Evolutionary conservation across 1,139 yeast species (phyloP).

Genomic region (Pichia sp.): DNA sequence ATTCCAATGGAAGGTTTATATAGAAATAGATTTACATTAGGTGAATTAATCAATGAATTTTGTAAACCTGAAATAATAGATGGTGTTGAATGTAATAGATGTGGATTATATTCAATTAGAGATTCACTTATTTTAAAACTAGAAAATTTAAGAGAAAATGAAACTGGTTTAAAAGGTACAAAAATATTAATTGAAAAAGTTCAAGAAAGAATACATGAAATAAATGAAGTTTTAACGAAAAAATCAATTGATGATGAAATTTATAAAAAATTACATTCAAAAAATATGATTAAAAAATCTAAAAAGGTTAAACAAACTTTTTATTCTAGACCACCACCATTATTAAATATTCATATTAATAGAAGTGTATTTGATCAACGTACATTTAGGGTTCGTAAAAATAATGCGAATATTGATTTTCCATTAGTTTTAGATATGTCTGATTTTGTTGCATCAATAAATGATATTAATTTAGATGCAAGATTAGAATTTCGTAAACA

Average conservation of each 20-base stretch:
- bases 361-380: constrained; percentile 87
- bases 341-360: constrained; percentile 79
- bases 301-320: constrained; percentile 78
- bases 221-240: constrained; percentile 51
- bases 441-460: constrained; percentile 63
- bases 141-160: constrained; percentile 26
- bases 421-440: constrained; percentile 62
- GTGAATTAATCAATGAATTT: constrained; percentile 64
- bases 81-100: constrained; percentile 89
- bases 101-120: constrained; percentile 64
- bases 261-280: constrained; percentile 66
- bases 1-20: constrained; percentile 40
- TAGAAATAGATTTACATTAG: constrained; percentile 40
- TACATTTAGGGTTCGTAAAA: constrained; percentile 78
- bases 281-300: constrained; percentile 67
- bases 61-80: constrained; percentile 77
- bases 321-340: constrained; percentile 78
- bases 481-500: constrained; percentile 65
- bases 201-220: constrained; percentile 44
- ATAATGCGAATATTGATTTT: constrained; percentile 74
- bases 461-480: constrained; percentile 74
- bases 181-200: constrained; percentile 41
- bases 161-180: constrained; percentile 11
- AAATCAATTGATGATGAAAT: constrained; percentile 75
- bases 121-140: constrained; percentile 44